Evolutionary conservation across 805 yeast genomes (phyloP), one percentile per base, ranked within the genome.

Genomic region (Wickerhamomyces canadensis): DNA sequence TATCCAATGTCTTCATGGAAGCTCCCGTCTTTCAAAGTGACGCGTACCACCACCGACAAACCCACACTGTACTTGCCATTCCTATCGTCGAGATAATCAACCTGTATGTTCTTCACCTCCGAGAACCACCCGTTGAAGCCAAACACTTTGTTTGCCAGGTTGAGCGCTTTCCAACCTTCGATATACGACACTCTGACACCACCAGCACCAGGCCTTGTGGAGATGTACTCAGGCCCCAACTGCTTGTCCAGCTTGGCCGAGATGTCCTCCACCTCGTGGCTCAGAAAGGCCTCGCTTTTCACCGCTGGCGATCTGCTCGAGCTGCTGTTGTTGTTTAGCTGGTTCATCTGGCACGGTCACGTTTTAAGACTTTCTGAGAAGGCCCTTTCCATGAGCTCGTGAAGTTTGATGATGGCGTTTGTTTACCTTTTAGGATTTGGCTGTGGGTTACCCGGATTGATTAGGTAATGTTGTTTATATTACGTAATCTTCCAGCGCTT

Each of bases 51-150:
- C 7, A 80, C 82, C 2, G 87, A 78, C 10, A 84, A 62, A 1
- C 93, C 93, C 56, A 84, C 64, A 19, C 77, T 71, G 42, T 65
- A 73, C 33, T 74, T 66, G 6, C 79, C 78, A 27, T 74, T 74
- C 28, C 68, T 69, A 25, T 76, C 77, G 51, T 84, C 95, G 32
- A 82, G 63, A 48, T 72, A 84, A 54, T 84, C 94, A 14, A 84
- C 81, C 21, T 72, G 77, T 13, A 78, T 72, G 30, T 67, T 68
- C 41, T 75, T 74, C 5, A 84, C 71, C 49, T 84, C 91, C 0
- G 88, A 78, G 46, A 71, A 68, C 95, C 95, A 84, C 1, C 93
- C 93, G 52, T 83, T 78, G 49, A 80, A 84, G 0, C 94, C 94
- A 67, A 84, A 84, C 4, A 84, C 78, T 48, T 80, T 82, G 51